These are phyloP conservation scores for Clathrospora elynae DNA, from an alignment of 2,329 filamentous ascomycete species.

Conservation along the genomic window DNA sequence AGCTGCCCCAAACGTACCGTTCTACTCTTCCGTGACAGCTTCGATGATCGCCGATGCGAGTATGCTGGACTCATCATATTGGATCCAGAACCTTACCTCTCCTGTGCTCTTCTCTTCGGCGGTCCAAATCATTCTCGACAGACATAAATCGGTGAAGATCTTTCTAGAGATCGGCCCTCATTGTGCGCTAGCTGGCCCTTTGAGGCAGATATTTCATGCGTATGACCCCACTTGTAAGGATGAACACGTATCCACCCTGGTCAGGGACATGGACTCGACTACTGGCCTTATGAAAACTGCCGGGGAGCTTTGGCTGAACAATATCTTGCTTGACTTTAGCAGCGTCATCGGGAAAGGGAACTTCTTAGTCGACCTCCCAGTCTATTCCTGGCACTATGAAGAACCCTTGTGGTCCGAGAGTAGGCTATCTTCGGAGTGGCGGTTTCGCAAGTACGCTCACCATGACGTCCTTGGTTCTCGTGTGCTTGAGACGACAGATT, in stretches of 20 bases:
- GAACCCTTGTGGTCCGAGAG: slow-evolving; percentile 26
- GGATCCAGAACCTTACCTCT: slow-evolving; percentile 18
- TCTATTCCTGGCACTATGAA: slow-evolving; percentile 22
- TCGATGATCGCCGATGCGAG: background rate
- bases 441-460: background rate
- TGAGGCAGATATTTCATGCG: slow-evolving; percentile 12
- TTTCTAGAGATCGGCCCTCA: slow-evolving; percentile 26
- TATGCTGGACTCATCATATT: slow-evolving; percentile 17
- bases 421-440: slow-evolving; percentile 9
- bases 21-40: slow-evolving; percentile 18
- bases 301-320: slow-evolving; percentile 12
- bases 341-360: background rate
- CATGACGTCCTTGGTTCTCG: slow-evolving; percentile 28
- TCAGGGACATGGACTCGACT: background rate
- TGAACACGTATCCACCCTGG: background rate
- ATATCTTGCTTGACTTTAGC: slow-evolving; percentile 9
- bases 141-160: background rate
- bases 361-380: slow-evolving; percentile 10
- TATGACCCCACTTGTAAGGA: background rate
- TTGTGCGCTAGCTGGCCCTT: slow-evolving; percentile 16
- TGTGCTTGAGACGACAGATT: too few species aligned
- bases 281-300: slow-evolving; percentile 6
- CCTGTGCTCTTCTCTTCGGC: slow-evolving; percentile 17
- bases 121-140: slow-evolving; percentile 1
- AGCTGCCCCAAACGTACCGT: slow-evolving; percentile 8